Conservation (phyloP, 768 basidiomycete genomes). For the Rhodotorula kratochvilovae region DNA sequence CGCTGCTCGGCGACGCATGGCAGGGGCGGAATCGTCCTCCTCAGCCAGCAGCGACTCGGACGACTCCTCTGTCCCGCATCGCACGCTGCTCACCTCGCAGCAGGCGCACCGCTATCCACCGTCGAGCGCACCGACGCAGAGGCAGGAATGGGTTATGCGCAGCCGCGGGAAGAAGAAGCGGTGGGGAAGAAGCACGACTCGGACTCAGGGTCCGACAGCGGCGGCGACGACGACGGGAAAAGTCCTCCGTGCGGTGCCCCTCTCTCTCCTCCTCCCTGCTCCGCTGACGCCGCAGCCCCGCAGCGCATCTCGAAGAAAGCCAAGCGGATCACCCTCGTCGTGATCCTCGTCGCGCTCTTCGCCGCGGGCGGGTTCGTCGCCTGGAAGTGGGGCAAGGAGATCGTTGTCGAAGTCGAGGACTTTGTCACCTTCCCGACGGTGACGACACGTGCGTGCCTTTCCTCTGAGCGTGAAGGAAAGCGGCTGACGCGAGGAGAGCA, state of each 20-base stretch:
- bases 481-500: neutral
- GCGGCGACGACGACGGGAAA: neutral
- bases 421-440: conserved; percentile 11
- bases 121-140: too few species aligned
- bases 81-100: too few species aligned
- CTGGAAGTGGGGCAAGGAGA: neutral
- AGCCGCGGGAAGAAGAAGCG: neutral
- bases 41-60: neutral
- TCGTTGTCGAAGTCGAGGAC: neutral
- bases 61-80: too few species aligned
- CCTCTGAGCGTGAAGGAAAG: too few species aligned
- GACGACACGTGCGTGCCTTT: conserved; percentile 1
- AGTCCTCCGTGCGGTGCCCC: neutral
- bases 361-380: neutral
- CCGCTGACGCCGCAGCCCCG: too few species aligned
- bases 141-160: conserved; percentile 1
- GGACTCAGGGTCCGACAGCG: neutral
- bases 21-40: too few species aligned
- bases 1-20: too few species aligned
- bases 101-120: too few species aligned
- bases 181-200: too few species aligned
- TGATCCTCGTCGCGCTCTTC: conserved; percentile 1
- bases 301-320: neutral
- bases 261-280: neutral
- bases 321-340: neutral